These are phyloP conservation scores for Lactifluus volemus DNA, from an alignment of 768 basidiomycete genomes.

Conservation along the genomic window DNA sequence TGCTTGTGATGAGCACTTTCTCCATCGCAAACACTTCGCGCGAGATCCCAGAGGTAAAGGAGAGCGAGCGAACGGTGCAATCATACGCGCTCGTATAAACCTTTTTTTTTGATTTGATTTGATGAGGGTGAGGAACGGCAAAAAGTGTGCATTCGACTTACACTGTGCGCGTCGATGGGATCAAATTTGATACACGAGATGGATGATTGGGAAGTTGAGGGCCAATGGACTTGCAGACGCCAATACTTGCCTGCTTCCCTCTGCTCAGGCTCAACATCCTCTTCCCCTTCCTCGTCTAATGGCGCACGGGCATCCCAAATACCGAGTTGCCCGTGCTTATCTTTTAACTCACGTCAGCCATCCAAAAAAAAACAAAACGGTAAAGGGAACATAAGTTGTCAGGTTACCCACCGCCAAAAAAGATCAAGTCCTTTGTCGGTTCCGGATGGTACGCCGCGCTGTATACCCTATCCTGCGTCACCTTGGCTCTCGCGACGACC, in stretches of 20 bases:
- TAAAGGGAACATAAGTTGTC: too few relatives aligned
- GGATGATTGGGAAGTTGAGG: conserved; percentile 68
- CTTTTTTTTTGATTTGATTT: conserved; percentile 29
- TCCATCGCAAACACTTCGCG: conserved; percentile 59
- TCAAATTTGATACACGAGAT: conserved; percentile 73
- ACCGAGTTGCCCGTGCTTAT: conserved; percentile 76
- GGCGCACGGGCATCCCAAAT: conserved; percentile 81
- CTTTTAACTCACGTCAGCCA: conserved; percentile 29
- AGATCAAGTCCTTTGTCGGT: conserved; percentile 70
- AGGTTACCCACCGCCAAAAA: conserved; percentile 67
- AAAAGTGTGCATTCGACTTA: conserved; percentile 27
- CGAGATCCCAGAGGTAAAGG: conserved; percentile 65
- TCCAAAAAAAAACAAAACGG: background rate
- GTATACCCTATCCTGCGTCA: conserved; percentile 66
- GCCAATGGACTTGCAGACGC: conserved; percentile 79
- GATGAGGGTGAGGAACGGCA: background rate
- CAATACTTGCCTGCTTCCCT: conserved; percentile 68
- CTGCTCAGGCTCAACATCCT: conserved; percentile 38
- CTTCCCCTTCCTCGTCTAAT: conserved; percentile 54
- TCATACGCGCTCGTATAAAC: conserved; percentile 80
- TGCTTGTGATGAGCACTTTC: conserved; percentile 53
- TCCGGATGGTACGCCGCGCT: conserved; percentile 78
- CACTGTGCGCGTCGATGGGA: conserved; percentile 65
- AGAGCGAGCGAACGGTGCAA: conserved; percentile 62
- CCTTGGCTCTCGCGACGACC: conserved; percentile 72